phyloP scores from a whole-genome alignment of 768 basidiomycete species.

The Russula sp. region DNA sequence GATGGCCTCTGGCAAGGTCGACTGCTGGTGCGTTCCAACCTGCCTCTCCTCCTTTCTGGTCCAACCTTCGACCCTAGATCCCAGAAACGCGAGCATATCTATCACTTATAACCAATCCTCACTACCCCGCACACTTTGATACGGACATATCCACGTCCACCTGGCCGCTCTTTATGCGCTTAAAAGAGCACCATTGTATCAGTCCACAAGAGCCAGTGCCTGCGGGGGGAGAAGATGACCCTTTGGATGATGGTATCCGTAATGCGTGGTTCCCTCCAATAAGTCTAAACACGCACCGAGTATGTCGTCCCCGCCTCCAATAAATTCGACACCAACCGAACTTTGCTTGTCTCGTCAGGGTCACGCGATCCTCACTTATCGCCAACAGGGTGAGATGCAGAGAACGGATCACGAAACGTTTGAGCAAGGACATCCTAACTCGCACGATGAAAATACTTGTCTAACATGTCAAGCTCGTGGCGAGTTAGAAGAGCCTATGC shows the following conservation, averaged over 20 bases:
- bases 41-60: constrained; percentile 4
- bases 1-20: constrained; percentile 62
- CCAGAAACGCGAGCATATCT: constrained; percentile 38
- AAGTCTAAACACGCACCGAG: constrained; percentile 30
- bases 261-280: constrained; percentile 43
- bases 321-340: not conserved
- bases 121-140: constrained; percentile 35
- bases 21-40: constrained; percentile 49
- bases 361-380: constrained; percentile 14
- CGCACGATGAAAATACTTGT: constrained; percentile 46
- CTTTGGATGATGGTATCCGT: constrained; percentile 40
- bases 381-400: not conserved
- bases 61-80: constrained; percentile 34
- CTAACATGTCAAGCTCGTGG: constrained; percentile 26
- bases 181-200: constrained; percentile 53
- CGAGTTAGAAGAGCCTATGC: constrained; percentile 21
- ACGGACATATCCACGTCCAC: constrained; percentile 39
- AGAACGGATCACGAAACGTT: constrained; percentile 41
- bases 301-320: constrained; percentile 30
- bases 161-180: constrained; percentile 56
- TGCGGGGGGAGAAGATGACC: constrained; percentile 31
- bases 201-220: constrained; percentile 40
- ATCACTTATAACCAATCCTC: constrained; percentile 32
- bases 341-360: constrained; percentile 7
- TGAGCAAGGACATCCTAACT: constrained; percentile 39